phyloP scores from a whole-genome alignment of 1,139 yeast species.

The Kodamaea suecica region DNA sequence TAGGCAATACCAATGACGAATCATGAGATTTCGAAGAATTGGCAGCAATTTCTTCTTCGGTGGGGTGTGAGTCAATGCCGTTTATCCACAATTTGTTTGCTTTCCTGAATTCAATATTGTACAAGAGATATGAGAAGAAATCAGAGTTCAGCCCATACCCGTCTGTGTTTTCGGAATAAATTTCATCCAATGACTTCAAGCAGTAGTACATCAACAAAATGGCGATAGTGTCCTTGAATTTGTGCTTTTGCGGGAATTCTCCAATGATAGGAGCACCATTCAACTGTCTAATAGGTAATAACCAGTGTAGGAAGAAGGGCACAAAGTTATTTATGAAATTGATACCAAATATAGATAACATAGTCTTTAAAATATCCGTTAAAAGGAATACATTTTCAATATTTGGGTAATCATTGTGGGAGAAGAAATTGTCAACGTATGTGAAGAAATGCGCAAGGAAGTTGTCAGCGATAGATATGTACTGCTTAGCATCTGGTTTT shows the following conservation, averaged over 20 bases:
- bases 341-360: slow-evolving; percentile 40
- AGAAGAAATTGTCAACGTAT: slow-evolving; percentile 33
- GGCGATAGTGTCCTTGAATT: slow-evolving; percentile 36
- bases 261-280: slow-evolving; percentile 11
- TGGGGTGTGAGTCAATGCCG: slow-evolving; percentile 23
- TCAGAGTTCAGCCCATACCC: slow-evolving; percentile 25
- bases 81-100: slow-evolving; percentile 29
- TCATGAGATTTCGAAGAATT: slow-evolving; percentile 7
- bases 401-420: slow-evolving; percentile 21
- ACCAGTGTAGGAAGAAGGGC: slow-evolving; percentile 51
- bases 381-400: slow-evolving; percentile 23
- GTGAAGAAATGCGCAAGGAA: slow-evolving; percentile 34
- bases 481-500: slow-evolving; percentile 37
- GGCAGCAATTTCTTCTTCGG: slow-evolving; percentile 7
- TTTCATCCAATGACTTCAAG: slow-evolving; percentile 27
- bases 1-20: slow-evolving; percentile 6
- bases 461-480: slow-evolving; percentile 37
- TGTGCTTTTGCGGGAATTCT: slow-evolving; percentile 15
- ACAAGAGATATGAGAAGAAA: slow-evolving; percentile 23
- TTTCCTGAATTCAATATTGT: slow-evolving; percentile 31
- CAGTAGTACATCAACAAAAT: slow-evolving; percentile 28
- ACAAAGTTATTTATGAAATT: slow-evolving; percentile 46
- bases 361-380: slow-evolving; percentile 25
- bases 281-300: slow-evolving; percentile 17
- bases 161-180: slow-evolving; percentile 27